A percentile compares a stretch with the other conserved stretches of the same genome.
phyloP scores from a whole-genome alignment of 2,329 filamentous ascomycete species.

The Cadophora sp. region DNA sequence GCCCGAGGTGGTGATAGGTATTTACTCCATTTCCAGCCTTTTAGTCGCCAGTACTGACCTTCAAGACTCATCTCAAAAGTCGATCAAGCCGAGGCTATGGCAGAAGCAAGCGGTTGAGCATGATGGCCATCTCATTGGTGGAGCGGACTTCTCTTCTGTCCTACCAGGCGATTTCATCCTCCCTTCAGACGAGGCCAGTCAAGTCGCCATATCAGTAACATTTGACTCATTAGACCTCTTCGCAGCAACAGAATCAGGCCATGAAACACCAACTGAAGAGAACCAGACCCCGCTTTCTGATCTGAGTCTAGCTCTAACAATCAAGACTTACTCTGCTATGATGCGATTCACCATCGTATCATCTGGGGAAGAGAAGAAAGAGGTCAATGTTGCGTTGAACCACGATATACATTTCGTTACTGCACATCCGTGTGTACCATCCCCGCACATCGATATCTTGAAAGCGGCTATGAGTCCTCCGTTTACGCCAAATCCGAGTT shows the following conservation, averaged over 20 bases:
- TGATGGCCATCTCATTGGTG: conserved; percentile 66
- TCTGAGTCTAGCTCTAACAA: conserved; percentile 26
- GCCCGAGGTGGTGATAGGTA: conserved; percentile 49
- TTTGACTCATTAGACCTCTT: conserved; percentile 59
- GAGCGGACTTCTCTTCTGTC: conserved; percentile 59
- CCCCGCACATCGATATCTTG: conserved; percentile 62
- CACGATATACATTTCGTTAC: conserved; percentile 71
- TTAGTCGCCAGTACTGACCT: conserved; percentile 16
- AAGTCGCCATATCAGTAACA: conserved; percentile 56
- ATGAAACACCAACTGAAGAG: conserved; percentile 45
- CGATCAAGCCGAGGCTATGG: conserved; percentile 66
- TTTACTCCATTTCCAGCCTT: not conserved
- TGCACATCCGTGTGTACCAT: conserved; percentile 68
- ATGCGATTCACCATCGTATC: conserved; percentile 40
- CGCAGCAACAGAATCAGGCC: conserved; percentile 52
- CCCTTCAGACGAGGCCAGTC: conserved; percentile 60
- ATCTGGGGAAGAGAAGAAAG: conserved; percentile 35
- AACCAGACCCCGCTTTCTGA: conserved; percentile 32
- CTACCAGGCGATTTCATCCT: conserved; percentile 69
- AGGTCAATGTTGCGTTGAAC: conserved; percentile 49
- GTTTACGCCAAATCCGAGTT: conserved; percentile 56
- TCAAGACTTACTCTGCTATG: conserved; percentile 44
- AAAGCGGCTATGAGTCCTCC: conserved; percentile 66
- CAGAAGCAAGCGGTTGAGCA: conserved; percentile 65
- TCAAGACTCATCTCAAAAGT: conserved; percentile 56